These are phyloP conservation scores for Penicillium griseofulvum DNA, from an alignment of 2,329 filamentous ascomycete species.

Conservation along the genomic window DNA sequence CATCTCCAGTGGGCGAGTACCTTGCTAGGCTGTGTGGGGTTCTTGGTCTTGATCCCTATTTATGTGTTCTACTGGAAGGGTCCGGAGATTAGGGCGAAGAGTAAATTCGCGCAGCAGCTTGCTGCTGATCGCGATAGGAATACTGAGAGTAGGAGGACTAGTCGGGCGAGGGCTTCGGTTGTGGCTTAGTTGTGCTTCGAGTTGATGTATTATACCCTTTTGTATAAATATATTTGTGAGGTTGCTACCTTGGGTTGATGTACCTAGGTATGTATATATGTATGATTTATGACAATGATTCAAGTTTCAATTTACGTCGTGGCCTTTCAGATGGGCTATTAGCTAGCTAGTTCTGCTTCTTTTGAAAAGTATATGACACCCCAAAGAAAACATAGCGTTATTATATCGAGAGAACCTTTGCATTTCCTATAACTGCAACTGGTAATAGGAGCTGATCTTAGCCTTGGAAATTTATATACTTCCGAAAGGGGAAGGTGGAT, in stretches of 20 bases:
- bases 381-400: too few species aligned
- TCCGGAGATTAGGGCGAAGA: slow-evolving; percentile 48
- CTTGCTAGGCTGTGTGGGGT: slow-evolving; percentile 51
- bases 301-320: too few species aligned
- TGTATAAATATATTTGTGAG: neutral
- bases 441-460: too few species aligned
- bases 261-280: too few species aligned
- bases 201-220: neutral
- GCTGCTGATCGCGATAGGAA: slow-evolving; percentile 18
- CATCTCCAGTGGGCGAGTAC: slow-evolving; percentile 56
- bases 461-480: too few species aligned
- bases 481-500: neutral
- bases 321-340: too few species aligned
- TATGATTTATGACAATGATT: too few species aligned
- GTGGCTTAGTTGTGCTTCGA: neutral
- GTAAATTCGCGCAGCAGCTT: slow-evolving; percentile 23
- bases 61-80: slow-evolving; percentile 59
- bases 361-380: too few species aligned
- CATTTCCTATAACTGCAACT: too few species aligned
- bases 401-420: too few species aligned
- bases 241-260: neutral
- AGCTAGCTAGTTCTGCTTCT: too few species aligned
- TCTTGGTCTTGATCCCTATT: slow-evolving; percentile 54
- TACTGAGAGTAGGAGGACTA: slow-evolving; percentile 12
- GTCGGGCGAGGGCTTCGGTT: slow-evolving; percentile 5